phyloP scores from a whole-genome alignment of 1,284 basidiomycete species.

The Dichomitus squalens region DNA sequence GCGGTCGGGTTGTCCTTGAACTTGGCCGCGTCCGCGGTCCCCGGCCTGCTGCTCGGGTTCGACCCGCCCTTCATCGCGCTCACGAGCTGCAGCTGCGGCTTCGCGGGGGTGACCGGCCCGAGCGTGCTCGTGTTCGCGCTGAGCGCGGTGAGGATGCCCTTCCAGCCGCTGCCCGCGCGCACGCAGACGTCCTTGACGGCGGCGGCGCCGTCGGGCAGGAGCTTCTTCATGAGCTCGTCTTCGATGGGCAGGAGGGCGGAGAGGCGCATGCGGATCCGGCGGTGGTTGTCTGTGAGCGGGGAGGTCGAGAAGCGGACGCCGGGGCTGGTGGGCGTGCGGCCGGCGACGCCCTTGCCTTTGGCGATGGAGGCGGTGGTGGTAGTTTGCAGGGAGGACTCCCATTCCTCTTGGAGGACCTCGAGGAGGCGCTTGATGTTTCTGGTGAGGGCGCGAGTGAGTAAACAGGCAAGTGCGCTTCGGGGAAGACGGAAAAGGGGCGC shows the following conservation, averaged over 20 bases:
- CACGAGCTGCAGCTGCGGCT: slow-evolving; percentile 5
- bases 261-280: slow-evolving; percentile 52
- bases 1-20: slow-evolving; percentile 28
- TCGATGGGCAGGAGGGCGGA: slow-evolving; percentile 65
- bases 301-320: slow-evolving; percentile 28
- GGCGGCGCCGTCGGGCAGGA: slow-evolving; percentile 36
- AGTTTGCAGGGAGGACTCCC: slow-evolving; percentile 36
- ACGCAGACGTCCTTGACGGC: slow-evolving; percentile 49
- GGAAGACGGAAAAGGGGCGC: too few species aligned
- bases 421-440: slow-evolving; percentile 59
- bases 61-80: slow-evolving; percentile 17
- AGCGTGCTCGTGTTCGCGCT: slow-evolving; percentile 20
- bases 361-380: slow-evolving; percentile 22
- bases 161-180: slow-evolving; percentile 61
- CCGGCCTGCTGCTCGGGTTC: slow-evolving; percentile 12
- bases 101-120: slow-evolving; percentile 1
- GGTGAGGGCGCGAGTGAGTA: not conserved
- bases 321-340: slow-evolving; percentile 21
- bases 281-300: slow-evolving; percentile 40
- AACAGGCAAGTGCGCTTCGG: not conserved
- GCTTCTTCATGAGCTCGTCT: slow-evolving; percentile 47
- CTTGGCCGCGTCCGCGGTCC: slow-evolving; percentile 19
- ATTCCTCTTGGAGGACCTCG: slow-evolving; percentile 51
- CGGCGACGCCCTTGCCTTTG: slow-evolving; percentile 25
- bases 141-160: slow-evolving; percentile 36